Percentiles rank a stretch among this genome's conserved stretches.
Conservation (phyloP, 768 basidiomycete species). For the Psilocybe azurescens region DNA sequence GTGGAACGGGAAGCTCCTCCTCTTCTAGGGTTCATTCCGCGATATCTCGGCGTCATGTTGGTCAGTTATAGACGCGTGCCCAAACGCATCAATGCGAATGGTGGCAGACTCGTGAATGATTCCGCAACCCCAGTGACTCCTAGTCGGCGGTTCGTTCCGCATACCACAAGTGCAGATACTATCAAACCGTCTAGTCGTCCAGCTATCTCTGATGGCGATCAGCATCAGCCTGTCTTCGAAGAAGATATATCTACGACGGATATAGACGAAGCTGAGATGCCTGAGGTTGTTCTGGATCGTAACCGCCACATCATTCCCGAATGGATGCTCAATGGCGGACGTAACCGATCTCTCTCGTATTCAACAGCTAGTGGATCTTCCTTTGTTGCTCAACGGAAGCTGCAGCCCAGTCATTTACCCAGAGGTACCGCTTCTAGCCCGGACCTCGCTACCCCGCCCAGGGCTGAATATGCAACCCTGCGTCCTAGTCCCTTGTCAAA, state of each 20-base stretch:
- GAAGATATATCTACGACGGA: conserved; percentile 42
- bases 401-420: conserved; percentile 48
- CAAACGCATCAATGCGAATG: conserved; percentile 33
- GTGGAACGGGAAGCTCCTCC: conserved; percentile 95
- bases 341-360: conserved; percentile 55
- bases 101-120: conserved; percentile 18
- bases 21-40: conserved; percentile 92
- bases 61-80: conserved; percentile 91
- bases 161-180: conserved; percentile 31
- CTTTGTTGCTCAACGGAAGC: conserved; percentile 38
- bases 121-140: conserved; percentile 25
- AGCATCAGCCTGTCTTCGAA: conserved; percentile 25
- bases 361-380: conserved; percentile 46
- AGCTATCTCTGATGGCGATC: conserved; percentile 23
- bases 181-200: conserved; percentile 11
- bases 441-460: conserved; percentile 49
- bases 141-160: conserved; percentile 32
- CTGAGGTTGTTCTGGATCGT: conserved; percentile 91
- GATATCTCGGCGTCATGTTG: conserved; percentile 98
- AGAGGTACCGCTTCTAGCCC: conserved; percentile 73
- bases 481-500: conserved; percentile 48
- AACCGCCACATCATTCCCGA: conserved; percentile 97
- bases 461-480: conserved; percentile 18
- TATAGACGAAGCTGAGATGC: conserved; percentile 82
- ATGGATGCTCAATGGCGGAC: conserved; percentile 74